Evolutionary conservation across 768 basidiomycete species (phyloP).

Genomic region (Boletellus emodensis): DNA sequence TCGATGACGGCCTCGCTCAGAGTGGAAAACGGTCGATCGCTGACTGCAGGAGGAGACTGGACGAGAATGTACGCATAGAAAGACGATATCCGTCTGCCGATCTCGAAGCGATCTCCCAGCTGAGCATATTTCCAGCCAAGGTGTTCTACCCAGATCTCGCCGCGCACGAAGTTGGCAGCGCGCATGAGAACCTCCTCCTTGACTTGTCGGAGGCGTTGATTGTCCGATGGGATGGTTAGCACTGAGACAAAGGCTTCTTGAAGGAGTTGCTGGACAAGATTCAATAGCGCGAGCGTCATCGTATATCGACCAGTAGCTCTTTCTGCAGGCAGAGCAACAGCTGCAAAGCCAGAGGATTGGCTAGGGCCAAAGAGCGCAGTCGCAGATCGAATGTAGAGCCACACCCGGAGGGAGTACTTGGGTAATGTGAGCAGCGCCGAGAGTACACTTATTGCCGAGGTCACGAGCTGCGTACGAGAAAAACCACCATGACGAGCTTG

Average conservation of each 20-base stretch:
- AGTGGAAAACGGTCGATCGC: slow-evolving; percentile 53
- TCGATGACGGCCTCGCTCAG: slow-evolving; percentile 66
- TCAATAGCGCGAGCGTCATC: slow-evolving; percentile 75
- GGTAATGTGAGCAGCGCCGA: slow-evolving; percentile 72
- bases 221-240: slow-evolving; percentile 46
- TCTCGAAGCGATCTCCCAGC: slow-evolving; percentile 79
- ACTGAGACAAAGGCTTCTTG: slow-evolving; percentile 63
- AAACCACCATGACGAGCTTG: slow-evolving; percentile 31
- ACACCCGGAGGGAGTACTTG: slow-evolving; percentile 75
- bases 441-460: slow-evolving; percentile 78
- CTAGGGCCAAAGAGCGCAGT: slow-evolving; percentile 70
- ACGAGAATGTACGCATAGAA: slow-evolving; percentile 67
- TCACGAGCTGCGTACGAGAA: slow-evolving; percentile 61
- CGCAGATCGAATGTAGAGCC: slow-evolving; percentile 84
- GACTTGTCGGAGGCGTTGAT: slow-evolving; percentile 59
- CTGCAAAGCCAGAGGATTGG: slow-evolving; percentile 49
- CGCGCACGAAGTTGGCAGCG: slow-evolving; percentile 73
- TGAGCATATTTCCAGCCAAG: slow-evolving; percentile 82
- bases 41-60: slow-evolving; percentile 52
- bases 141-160: slow-evolving; percentile 86
- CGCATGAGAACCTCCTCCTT: slow-evolving; percentile 84
- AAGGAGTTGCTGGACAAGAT: slow-evolving; percentile 72
- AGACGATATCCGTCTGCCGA: slow-evolving; percentile 61
- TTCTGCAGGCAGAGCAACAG: slow-evolving; percentile 65
- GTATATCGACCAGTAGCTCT: slow-evolving; percentile 72